These are phyloP conservation scores for Neurospora tetraspora DNA, from an alignment of 495 filamentous ascomycete genomes.

Conservation along the genomic window DNA sequence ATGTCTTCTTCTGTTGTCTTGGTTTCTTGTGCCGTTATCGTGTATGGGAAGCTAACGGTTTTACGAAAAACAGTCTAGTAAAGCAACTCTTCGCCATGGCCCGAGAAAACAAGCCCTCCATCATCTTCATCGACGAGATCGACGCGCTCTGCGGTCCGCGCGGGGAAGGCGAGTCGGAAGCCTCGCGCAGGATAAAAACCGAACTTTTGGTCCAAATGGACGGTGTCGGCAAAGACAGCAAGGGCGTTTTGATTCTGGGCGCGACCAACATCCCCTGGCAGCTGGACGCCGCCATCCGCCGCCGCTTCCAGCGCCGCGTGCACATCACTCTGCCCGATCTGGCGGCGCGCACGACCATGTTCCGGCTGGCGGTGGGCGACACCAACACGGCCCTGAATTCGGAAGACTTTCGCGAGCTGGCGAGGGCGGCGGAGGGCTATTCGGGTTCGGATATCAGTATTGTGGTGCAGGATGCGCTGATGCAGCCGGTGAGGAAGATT, in stretches of 20 bases:
- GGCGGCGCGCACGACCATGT: conserved; percentile 89
- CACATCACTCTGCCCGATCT: conserved; percentile 89
- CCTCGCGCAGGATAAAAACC: conserved; percentile 93
- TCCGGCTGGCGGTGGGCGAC: conserved; percentile 82
- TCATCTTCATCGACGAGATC: conserved; percentile 99
- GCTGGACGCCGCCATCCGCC: conserved; percentile 91
- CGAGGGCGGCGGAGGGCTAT: conserved; percentile 78
- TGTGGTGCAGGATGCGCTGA: conserved; percentile 91
- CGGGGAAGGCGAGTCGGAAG: conserved; percentile 96
- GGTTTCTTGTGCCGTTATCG: background rate
- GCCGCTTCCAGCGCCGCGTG: conserved; percentile 91
- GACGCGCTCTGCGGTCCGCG: conserved; percentile 93
- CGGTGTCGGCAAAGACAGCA: conserved; percentile 88
- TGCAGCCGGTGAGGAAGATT: conserved; percentile 96
- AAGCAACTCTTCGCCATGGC: conserved; percentile 98
- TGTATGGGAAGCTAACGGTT: background rate
- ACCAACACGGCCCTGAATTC: conserved; percentile 78
- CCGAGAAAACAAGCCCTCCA: conserved; percentile 93
- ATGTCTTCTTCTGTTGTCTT: conserved; percentile 10
- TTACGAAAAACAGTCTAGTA: conserved; percentile 55
- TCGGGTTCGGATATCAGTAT: conserved; percentile 95
- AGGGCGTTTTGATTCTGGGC: conserved; percentile 87
- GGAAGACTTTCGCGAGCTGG: conserved; percentile 70
- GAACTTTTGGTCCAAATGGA: conserved; percentile 99
- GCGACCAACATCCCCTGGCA: conserved; percentile 99